Evolutionary conservation across 768 basidiomycete genomes (phyloP).

Genomic region (Baorangia bicolor): DNA sequence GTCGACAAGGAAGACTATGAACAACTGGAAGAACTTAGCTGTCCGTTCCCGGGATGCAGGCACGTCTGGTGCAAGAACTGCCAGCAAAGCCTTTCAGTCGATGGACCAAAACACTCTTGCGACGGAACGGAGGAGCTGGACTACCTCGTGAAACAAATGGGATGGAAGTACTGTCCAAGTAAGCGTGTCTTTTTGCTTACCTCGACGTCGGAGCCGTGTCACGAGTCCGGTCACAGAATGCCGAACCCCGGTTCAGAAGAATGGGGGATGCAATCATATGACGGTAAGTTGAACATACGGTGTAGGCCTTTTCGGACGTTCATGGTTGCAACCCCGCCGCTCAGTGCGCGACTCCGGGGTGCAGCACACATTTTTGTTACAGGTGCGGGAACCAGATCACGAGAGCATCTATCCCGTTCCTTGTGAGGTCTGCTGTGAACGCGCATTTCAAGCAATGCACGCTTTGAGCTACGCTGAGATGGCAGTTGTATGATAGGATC

Average conservation of each 20-base stretch:
- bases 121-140: conserved; percentile 55
- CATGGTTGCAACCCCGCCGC: neutral
- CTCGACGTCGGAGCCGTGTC: neutral
- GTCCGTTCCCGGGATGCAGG: conserved; percentile 48
- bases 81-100: conserved; percentile 36
- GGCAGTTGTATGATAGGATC: no score
- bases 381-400: conserved; percentile 49
- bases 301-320: neutral
- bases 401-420: conserved; percentile 29
- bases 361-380: conserved; percentile 59
- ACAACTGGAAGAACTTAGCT: conserved; percentile 40
- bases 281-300: conserved; percentile 38
- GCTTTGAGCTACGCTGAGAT: conserved; percentile 18
- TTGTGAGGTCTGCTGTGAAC: conserved; percentile 32
- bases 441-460: conserved; percentile 36
- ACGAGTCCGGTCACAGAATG: conserved; percentile 32
- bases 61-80: conserved; percentile 63
- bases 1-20: conserved; percentile 51
- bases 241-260: conserved; percentile 49
- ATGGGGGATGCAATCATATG: conserved; percentile 59
- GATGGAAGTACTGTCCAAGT: conserved; percentile 68
- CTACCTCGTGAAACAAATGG: conserved; percentile 45
- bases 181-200: conserved; percentile 8
- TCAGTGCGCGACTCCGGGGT: conserved; percentile 52
- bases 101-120: conserved; percentile 49